Conservation (phyloP, 73 alveolate genomes). For the Tetrahymena borealis region DNA sequence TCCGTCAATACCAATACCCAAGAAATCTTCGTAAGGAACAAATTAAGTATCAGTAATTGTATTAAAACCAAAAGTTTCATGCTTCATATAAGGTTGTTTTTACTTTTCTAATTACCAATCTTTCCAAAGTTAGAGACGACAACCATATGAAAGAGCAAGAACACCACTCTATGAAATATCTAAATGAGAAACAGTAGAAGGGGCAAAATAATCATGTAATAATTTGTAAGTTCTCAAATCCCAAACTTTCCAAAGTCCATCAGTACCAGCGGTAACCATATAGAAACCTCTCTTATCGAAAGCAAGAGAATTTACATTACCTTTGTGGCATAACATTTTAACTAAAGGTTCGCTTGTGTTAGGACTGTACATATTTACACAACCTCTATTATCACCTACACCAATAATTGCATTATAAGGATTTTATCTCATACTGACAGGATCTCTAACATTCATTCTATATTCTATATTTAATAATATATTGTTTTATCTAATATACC, state of each 20-base stretch:
- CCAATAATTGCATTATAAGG: conserved; percentile 78
- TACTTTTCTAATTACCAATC: conserved; percentile 67
- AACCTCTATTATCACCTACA: conserved; percentile 86
- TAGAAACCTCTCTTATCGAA: conserved; percentile 71
- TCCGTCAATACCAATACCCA: conserved; percentile 70
- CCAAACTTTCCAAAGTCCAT: conserved; percentile 85
- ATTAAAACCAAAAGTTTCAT: conserved; percentile 46
- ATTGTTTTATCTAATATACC: not conserved
- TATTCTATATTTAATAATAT: conserved; percentile 18
- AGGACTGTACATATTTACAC: conserved; percentile 92
- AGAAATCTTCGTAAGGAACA: conserved; percentile 85
- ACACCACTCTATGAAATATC: conserved; percentile 78
- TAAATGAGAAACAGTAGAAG: conserved; percentile 51
- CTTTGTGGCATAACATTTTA: conserved; percentile 84
- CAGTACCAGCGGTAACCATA: conserved; percentile 90
- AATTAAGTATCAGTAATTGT: conserved; percentile 56
- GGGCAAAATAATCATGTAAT: conserved; percentile 66
- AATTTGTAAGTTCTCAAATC: conserved; percentile 82
- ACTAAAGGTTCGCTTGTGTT: conserved; percentile 86
- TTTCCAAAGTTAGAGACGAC: conserved; percentile 80
- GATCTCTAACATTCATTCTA: conserved; percentile 65
- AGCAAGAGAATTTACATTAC: conserved; percentile 66
- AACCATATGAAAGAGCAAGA: conserved; percentile 64
- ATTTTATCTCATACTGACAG: conserved; percentile 65
- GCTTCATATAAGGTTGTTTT: conserved; percentile 89